Evolutionary conservation across 371 early-diverging fungal species (phyloP).

Genomic region (Encephalitozoon cuniculi): DNA sequence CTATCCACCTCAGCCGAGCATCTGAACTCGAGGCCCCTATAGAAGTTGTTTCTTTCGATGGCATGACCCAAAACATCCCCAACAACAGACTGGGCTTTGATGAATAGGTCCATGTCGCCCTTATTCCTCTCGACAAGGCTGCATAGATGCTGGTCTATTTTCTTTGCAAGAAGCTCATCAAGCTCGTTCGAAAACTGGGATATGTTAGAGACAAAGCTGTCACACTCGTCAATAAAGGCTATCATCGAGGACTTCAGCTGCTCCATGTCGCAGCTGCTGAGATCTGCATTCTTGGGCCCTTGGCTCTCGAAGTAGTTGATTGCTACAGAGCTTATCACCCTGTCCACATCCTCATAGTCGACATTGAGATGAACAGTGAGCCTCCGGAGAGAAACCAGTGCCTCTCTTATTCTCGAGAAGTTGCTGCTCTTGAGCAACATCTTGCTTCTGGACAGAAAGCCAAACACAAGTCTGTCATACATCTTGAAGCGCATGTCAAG

Average conservation of each 20-base stretch:
- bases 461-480: background rate
- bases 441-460: background rate
- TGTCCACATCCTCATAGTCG: conserved; percentile 19
- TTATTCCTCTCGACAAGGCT: background rate
- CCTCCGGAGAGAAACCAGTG: conserved; percentile 9
- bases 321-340: conserved; percentile 23
- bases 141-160: conserved; percentile 20
- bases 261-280: background rate
- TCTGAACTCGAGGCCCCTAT: background rate
- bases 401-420: background rate
- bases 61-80: background rate
- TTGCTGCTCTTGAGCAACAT: background rate
- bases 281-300: background rate
- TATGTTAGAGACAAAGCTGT: conserved; percentile 12
- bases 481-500: background rate
- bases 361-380: background rate
- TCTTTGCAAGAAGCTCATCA: conserved; percentile 37
- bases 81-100: background rate
- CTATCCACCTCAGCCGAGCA: background rate
- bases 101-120: background rate
- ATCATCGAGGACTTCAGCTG: background rate
- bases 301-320: conserved; percentile 17
- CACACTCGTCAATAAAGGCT: conserved; percentile 15
- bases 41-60: background rate
- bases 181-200: conserved; percentile 29